Conservation (phyloP, 495 filamentous ascomycete genomes). For the Annulohypoxylon maeteangense region DNA sequence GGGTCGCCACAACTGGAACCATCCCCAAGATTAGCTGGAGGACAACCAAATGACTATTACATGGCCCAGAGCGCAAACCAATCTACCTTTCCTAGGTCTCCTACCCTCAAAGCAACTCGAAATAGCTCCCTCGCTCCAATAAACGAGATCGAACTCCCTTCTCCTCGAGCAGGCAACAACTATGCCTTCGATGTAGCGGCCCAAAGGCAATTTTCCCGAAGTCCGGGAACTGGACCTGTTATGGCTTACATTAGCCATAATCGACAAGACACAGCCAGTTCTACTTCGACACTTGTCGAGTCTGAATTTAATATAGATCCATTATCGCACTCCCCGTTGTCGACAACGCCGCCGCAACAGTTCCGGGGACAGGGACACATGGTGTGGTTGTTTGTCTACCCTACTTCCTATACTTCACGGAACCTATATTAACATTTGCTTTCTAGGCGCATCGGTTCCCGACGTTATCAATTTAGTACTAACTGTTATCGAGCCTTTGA, state of each 20-base stretch:
- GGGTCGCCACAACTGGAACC: slow-evolving; percentile 8
- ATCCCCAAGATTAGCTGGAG: slow-evolving; percentile 7
- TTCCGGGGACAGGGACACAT: slow-evolving; percentile 6
- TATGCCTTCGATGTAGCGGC: not conserved
- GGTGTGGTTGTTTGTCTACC: slow-evolving; percentile 23
- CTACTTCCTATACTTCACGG: not conserved
- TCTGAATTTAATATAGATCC: not conserved
- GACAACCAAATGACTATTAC: not conserved
- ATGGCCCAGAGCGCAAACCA: slow-evolving; percentile 1
- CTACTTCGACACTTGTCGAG: not conserved
- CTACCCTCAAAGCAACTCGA: slow-evolving; percentile 30
- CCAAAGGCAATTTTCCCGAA: not conserved
- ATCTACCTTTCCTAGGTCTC: slow-evolving; percentile 17
- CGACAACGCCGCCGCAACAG: slow-evolving; percentile 6
- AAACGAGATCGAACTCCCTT: slow-evolving; percentile 37
- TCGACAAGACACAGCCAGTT: not conserved
- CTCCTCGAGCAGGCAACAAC: slow-evolving; percentile 6
- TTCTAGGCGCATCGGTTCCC: slow-evolving; percentile 25
- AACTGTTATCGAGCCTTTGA: slow-evolving; percentile 16
- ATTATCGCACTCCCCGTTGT: not conserved
- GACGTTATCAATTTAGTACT: slow-evolving; percentile 15
- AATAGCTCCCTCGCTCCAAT: slow-evolving; percentile 33
- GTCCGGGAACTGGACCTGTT: slow-evolving; percentile 15
- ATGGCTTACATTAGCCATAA: slow-evolving; percentile 15
- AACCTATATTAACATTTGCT: not conserved